Base-by-base conservation (phyloP, 768 basidiomycete species). In the Hericium rajendrae region DNA sequence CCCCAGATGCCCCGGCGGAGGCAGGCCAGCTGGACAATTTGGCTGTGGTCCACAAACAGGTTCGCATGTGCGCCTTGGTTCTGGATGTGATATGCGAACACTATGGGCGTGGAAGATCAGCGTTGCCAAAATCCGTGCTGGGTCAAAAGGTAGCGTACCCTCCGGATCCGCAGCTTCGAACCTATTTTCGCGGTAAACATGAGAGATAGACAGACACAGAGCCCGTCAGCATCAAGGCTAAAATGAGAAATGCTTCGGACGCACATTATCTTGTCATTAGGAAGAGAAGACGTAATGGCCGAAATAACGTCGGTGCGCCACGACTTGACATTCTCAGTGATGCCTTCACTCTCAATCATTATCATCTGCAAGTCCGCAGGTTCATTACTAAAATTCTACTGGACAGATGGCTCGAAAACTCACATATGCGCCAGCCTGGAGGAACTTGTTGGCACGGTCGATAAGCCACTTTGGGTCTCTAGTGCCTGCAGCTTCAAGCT, bases 261-360 rank as follows among this genome's bases (percentile, higher is more conserved):
- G 53, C 56, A 69, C 76, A 76, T 77, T 57, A 77, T 69, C 56
- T 74, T 74, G 41, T 74, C 71, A 46, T 70, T 68, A 9, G 74
- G 75, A 6, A 77, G 68, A 5, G 66, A 68, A 38, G 71, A 69
- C 28, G 70, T 72, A 40, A 78, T 73, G 10, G 68, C 68, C 24
- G 73, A 74, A 51, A 77, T 75, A 39, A 71, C 74, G 59, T 78
- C 76, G 50, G 72, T 75, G 6, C 73, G 70, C 73, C 71, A 75
- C 15, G 57, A 62, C 41, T 67, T 63, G 28, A 77, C 75, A 63
- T 77, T 77, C 62, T 77, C 76, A 0, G 75, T 76, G 61, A 77
- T 76, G 12, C 75, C 74, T 57, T 75, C 76, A 56, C 72, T 74
- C 60, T 78, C 75, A 51, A 76, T 78, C 75, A 75, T 73, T 48